phyloP scores from a whole-genome alignment of 768 basidiomycete species.

The Serendipita indica region DNA sequence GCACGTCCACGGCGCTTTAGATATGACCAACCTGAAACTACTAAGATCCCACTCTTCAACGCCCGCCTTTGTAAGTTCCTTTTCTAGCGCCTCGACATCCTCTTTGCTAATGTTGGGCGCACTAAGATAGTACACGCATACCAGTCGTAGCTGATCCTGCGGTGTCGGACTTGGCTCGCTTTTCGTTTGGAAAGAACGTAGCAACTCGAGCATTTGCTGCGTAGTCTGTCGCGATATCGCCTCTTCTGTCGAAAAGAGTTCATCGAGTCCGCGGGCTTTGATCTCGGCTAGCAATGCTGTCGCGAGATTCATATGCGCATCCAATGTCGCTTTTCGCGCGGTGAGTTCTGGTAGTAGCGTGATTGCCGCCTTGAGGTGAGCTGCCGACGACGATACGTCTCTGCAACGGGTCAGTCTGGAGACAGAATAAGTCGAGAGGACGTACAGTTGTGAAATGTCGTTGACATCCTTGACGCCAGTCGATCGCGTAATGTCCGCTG shows the following conservation, averaged over 20 bases:
- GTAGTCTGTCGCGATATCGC: slow-evolving; percentile 54
- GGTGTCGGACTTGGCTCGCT: slow-evolving; percentile 40
- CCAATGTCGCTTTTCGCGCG: slow-evolving; percentile 88
- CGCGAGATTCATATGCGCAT: slow-evolving; percentile 99
- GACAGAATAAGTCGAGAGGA: slow-evolving; percentile 3
- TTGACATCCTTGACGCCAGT: slow-evolving; percentile 93
- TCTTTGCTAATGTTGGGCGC: slow-evolving; percentile 76
- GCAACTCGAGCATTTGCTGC: slow-evolving; percentile 64
- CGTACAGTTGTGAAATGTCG: slow-evolving; percentile 87
- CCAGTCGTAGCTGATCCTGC: slow-evolving; percentile 81
- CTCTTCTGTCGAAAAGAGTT: slow-evolving; percentile 95
- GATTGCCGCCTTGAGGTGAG: slow-evolving; percentile 91
- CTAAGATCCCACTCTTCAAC: slow-evolving; percentile 37
- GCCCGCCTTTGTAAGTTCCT: slow-evolving; percentile 67
- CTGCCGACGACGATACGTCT: slow-evolving; percentile 83
- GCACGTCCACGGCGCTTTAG: neutral
- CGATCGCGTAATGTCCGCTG: slow-evolving; percentile 89
- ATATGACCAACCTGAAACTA: neutral
- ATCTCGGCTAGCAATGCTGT: slow-evolving; percentile 89
- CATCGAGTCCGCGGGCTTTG: slow-evolving; percentile 87
- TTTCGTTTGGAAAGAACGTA: slow-evolving; percentile 58
- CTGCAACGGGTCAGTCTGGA: slow-evolving; percentile 25
- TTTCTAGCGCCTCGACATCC: slow-evolving; percentile 75
- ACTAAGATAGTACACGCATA: slow-evolving; percentile 90
- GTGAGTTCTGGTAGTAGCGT: slow-evolving; percentile 94